These are phyloP conservation scores for Mortierella sp. DNA, from an alignment of 371 early-diverging fungal genomes.

Conservation along the genomic window DNA sequence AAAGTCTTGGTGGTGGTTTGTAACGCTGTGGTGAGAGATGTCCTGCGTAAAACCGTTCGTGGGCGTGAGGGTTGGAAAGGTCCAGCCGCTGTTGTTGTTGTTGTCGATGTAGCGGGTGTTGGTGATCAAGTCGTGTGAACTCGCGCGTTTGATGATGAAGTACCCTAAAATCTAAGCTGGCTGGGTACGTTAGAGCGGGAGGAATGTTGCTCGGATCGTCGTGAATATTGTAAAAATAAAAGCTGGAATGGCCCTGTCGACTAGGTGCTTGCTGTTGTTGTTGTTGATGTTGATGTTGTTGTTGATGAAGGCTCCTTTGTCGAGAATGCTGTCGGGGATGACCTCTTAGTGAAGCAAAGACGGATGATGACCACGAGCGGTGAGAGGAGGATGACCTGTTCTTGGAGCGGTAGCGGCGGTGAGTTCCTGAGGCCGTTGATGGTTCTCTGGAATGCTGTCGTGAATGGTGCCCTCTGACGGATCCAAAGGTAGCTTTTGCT, in stretches of 20 bases:
- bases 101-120: slow-evolving; percentile 6
- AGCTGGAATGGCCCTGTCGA: too few relatives aligned
- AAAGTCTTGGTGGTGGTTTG: slow-evolving; percentile 14
- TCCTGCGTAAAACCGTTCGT: background rate
- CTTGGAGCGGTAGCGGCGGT: too few relatives aligned
- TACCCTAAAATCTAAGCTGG: slow-evolving; percentile 8
- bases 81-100: background rate
- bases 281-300: background rate
- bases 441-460: slow-evolving; percentile 23
- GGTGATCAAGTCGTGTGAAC: slow-evolving; percentile 20
- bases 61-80: slow-evolving; percentile 1
- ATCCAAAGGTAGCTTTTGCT: slow-evolving; percentile 34
- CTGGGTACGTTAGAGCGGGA: slow-evolving; percentile 15
- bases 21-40: slow-evolving; percentile 10
- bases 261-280: slow-evolving; percentile 12
- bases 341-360: background rate
- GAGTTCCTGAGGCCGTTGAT: too few relatives aligned
- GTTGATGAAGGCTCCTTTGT: slow-evolving; percentile 14
- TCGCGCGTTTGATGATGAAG: slow-evolving; percentile 19
- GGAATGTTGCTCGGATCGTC: too few relatives aligned
- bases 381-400: slow-evolving; percentile 15
- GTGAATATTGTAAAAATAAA: too few relatives aligned
- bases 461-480: slow-evolving; percentile 25
- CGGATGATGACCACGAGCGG: slow-evolving; percentile 1
- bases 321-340: slow-evolving; percentile 30